These are phyloP conservation scores for Yamadazyma spencermartinsiae DNA, from an alignment of 1,139 yeast species.

Conservation along the genomic window DNA sequence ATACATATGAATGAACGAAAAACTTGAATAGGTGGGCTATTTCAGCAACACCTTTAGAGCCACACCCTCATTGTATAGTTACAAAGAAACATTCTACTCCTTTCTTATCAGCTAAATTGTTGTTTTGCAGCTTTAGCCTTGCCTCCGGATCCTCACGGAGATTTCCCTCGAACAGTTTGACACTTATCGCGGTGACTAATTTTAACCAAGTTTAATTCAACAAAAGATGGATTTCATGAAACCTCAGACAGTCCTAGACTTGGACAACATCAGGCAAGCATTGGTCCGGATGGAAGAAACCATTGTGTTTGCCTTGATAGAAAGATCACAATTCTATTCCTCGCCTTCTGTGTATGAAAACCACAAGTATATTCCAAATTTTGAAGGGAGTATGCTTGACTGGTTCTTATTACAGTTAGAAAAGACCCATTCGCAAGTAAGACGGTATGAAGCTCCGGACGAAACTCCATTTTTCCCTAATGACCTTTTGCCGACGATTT, in stretches of 20 bases:
- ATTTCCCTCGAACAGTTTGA: too few species aligned
- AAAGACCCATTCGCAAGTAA: conserved; percentile 74
- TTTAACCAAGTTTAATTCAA: neutral
- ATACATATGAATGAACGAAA: too few species aligned
- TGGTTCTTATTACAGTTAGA: conserved; percentile 83
- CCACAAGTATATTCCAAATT: conserved; percentile 64
- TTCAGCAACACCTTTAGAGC: too few species aligned
- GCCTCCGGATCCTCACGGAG: too few species aligned
- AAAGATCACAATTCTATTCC: conserved; percentile 82
- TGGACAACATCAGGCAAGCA: conserved; percentile 79
- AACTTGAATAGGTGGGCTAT: too few species aligned
- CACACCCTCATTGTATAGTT: too few species aligned
- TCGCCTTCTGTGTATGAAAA: conserved; percentile 73
- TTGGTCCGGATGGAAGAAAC: conserved; percentile 95
- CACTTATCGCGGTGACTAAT: neutral
- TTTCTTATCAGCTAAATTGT: neutral
- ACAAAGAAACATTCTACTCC: neutral
- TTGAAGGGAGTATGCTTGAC: conserved; percentile 81
- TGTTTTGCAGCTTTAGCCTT: too few species aligned
- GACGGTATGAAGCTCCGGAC: conserved; percentile 94
- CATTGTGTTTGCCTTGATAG: conserved; percentile 87
- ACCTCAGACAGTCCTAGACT: conserved; percentile 79
- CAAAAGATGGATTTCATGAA: conserved; percentile 75
- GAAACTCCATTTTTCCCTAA: conserved; percentile 89
- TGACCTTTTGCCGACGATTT: conserved; percentile 60